Percentiles rank a stretch among this genome's conserved stretches.
These are phyloP conservation scores for Boletales sp. DNA, from an alignment of 768 basidiomycete genomes.

Conservation along the genomic window DNA sequence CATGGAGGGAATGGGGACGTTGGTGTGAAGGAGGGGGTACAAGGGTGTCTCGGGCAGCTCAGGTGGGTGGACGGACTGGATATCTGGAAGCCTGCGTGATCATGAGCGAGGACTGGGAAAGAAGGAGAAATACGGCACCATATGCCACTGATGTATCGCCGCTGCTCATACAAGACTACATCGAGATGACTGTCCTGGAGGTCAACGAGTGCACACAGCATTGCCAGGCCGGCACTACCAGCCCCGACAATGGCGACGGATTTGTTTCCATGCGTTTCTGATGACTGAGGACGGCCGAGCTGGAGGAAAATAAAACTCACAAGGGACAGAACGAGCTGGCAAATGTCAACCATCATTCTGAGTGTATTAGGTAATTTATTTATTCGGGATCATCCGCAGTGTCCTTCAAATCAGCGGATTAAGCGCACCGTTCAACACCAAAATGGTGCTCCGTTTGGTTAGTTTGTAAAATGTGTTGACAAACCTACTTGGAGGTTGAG, in stretches of 20 bases:
- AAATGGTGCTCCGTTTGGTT: no score
- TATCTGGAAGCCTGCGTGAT: constrained; percentile 33
- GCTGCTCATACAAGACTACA: constrained; percentile 52
- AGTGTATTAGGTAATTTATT: no score
- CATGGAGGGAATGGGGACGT: constrained; percentile 56
- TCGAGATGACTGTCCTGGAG: constrained; percentile 43
- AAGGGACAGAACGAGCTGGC: constrained; percentile 8
- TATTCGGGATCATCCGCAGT: no score
- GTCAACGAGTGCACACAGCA: constrained; percentile 48
- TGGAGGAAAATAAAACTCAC: constrained; percentile 7
- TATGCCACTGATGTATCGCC: constrained; percentile 51
- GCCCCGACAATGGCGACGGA: constrained; percentile 57
- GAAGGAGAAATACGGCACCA: constrained; percentile 35
- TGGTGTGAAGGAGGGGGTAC: constrained; percentile 52
- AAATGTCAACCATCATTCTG: constrained; percentile 9
- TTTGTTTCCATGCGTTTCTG: constrained; percentile 25
- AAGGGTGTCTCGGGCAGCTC: constrained; percentile 50
- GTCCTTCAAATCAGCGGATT: no score
- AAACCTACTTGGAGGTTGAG: no score
- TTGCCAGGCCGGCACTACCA: constrained; percentile 53
- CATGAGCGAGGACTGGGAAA: no score
- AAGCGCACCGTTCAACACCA: no score
- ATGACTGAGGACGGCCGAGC: not conserved
- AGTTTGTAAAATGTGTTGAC: no score
- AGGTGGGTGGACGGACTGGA: constrained; percentile 35